phyloP scores from a whole-genome alignment of 2,329 filamentous ascomycete species.

The Fusarium anguioides region DNA sequence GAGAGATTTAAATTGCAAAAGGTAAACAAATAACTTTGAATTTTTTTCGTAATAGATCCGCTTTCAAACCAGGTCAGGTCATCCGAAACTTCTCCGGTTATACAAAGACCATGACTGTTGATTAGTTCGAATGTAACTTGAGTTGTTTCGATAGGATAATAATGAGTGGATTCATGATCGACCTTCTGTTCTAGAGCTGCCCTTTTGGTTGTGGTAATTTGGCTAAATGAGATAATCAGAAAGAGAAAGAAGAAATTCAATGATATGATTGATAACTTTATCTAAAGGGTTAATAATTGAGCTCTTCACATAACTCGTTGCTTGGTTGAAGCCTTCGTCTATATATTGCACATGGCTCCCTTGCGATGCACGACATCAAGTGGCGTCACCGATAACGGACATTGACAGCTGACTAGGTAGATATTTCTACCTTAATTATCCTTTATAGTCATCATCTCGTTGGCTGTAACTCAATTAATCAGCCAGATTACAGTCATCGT shows the following conservation, averaged over 20 bases:
- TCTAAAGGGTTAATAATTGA: background rate
- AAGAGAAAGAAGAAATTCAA: background rate
- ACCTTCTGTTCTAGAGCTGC: background rate
- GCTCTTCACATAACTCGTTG: background rate
- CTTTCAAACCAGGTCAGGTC: constrained; percentile 31
- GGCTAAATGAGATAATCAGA: background rate
- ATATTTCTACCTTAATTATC: background rate
- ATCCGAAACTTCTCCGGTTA: constrained; percentile 30
- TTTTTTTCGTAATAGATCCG: constrained; percentile 25
- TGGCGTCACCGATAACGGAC: constrained; percentile 39
- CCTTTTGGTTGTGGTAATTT: background rate
- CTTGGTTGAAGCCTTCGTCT: background rate
- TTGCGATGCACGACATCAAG: constrained; percentile 23
- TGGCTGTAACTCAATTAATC: background rate
- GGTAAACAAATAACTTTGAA: background rate
- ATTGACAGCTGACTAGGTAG: background rate
- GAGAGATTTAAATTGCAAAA: constrained; percentile 7
- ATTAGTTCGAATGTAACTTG: background rate
- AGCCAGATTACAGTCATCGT: background rate
- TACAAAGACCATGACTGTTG: background rate
- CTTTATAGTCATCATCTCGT: too few species aligned
- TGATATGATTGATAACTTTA: background rate
- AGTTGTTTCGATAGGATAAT: constrained; percentile 1
- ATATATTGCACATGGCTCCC: constrained; percentile 3
- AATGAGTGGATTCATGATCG: background rate